Conservation (phyloP, 2,329 filamentous ascomycete species). For the Aspergillus flavus region DNA sequence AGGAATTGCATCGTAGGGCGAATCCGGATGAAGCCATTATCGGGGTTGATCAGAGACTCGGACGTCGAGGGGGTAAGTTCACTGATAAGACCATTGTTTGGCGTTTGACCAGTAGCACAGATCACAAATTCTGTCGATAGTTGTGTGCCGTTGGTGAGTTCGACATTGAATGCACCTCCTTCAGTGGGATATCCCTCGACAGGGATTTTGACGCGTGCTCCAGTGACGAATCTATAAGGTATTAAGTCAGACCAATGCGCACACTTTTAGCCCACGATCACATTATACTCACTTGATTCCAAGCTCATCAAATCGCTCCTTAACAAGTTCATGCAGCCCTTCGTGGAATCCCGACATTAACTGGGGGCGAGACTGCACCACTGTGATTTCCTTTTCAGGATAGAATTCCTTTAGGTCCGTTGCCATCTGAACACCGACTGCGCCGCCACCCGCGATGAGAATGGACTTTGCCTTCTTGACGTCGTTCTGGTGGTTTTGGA, state of each 20-base stretch:
- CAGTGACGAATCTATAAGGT: constrained; percentile 29
- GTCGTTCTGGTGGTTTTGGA: constrained; percentile 35
- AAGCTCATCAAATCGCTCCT: constrained; percentile 36
- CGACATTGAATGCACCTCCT: constrained; percentile 28
- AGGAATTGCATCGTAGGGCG: constrained; percentile 37
- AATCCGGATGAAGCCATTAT: constrained; percentile 38
- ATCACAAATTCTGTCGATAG: constrained; percentile 46
- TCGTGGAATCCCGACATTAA: constrained; percentile 39
- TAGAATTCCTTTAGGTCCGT: constrained; percentile 53
- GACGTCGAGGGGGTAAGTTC: constrained; percentile 30
- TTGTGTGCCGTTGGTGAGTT: constrained; percentile 34
- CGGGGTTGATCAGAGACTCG: constrained; percentile 33
- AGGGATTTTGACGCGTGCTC: constrained; percentile 32
- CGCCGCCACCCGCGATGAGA: constrained; percentile 50
- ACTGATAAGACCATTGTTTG: constrained; percentile 46
- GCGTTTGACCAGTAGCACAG: constrained; percentile 52
- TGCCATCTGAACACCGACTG: constrained; percentile 55
- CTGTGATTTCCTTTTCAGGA: constrained; percentile 49
- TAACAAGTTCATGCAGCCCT: constrained; percentile 33
- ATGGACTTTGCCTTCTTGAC: constrained; percentile 34
- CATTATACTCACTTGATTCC: constrained; percentile 26
- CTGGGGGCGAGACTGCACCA: constrained; percentile 51
- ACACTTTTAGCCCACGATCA: not conserved
- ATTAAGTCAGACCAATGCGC: not conserved
- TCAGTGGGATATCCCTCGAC: constrained; percentile 29